A percentile compares a stretch with the other conserved stretches of the same genome.
Evolutionary conservation across 2,329 filamentous ascomycete species (phyloP).

Genomic region (Neofusicoccum cordaticola): DNA sequence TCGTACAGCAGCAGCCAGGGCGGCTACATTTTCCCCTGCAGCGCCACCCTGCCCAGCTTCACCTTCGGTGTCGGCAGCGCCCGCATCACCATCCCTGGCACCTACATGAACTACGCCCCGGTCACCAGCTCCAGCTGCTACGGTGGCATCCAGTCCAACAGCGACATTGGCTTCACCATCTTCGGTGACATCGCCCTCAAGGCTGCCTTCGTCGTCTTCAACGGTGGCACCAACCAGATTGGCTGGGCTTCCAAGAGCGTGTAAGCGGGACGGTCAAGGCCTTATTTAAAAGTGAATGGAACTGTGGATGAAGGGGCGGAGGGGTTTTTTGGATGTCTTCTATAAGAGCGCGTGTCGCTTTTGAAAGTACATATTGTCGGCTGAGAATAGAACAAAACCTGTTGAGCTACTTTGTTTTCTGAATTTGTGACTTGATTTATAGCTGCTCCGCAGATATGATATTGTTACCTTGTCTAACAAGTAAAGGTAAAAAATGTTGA

Average conservation of each 20-base stretch:
- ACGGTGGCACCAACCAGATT: not conserved
- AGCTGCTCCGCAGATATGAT: no score
- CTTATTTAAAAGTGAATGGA: no score
- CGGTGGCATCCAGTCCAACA: constrained; percentile 69
- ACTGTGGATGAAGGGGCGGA: no score
- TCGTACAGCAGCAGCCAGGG: constrained; percentile 48
- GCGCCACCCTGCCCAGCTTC: constrained; percentile 52
- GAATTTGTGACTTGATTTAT: no score
- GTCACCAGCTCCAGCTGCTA: constrained; percentile 56
- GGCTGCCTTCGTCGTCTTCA: constrained; percentile 59
- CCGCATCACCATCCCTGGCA: constrained; percentile 51
- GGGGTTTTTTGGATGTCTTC: no score
- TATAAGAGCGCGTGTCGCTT: no score
- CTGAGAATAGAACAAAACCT: no score
- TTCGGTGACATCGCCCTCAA: constrained; percentile 80
- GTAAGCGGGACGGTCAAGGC: not conserved
- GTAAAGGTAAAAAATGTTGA: no score
- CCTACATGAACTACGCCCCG: constrained; percentile 55
- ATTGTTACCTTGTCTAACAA: no score
- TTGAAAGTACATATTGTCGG: no score
- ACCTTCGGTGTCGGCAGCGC: constrained; percentile 50
- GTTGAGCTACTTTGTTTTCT: no score
- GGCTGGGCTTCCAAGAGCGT: constrained; percentile 6
- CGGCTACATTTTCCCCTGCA: constrained; percentile 57
- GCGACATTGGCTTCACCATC: constrained; percentile 62